A percentile compares a stretch with the other conserved stretches of the same genome.
phyloP scores from a whole-genome alignment of 2,329 filamentous ascomycete species.

The Aaosphaeria arxii region DNA sequence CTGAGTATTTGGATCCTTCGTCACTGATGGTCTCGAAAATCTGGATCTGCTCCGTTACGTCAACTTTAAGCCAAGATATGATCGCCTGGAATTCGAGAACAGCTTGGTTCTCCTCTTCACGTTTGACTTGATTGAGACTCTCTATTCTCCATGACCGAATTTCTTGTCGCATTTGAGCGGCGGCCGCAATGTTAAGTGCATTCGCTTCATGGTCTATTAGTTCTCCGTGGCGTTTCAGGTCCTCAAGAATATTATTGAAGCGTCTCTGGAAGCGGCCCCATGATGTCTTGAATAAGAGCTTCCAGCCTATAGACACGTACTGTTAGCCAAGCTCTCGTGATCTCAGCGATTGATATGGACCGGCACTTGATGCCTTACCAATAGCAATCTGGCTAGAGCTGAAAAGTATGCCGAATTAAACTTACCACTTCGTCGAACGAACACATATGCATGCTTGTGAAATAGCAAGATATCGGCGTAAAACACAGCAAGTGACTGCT shows the following conservation, averaged over 20 bases:
- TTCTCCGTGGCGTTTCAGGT: conserved; percentile 16
- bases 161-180: conserved; percentile 9
- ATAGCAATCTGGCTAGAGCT: no score
- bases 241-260: conserved; percentile 25
- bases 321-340: no score
- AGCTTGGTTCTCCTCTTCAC: conserved; percentile 6
- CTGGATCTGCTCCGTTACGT: conserved; percentile 8
- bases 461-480: conserved; percentile 52
- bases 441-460: conserved; percentile 47
- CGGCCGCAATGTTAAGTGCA: conserved; percentile 19
- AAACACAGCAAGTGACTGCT: conserved; percentile 42
- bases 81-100: conserved; percentile 8
- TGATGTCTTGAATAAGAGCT: conserved; percentile 21
- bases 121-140: conserved; percentile 7
- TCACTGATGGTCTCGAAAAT: conserved; percentile 10
- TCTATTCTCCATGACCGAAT: conserved; percentile 9
- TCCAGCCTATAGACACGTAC: conserved; percentile 17
- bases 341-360: no score
- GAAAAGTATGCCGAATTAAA: neutral
- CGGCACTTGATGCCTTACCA: no score
- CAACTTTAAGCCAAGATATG: conserved; percentile 20
- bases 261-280: conserved; percentile 26
- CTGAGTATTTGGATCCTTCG: conserved; percentile 12
- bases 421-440: conserved; percentile 32
- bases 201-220: conserved; percentile 27